Base-by-base conservation (phyloP, 768 basidiomycete species). In the Sarcomyxa edulis region DNA sequence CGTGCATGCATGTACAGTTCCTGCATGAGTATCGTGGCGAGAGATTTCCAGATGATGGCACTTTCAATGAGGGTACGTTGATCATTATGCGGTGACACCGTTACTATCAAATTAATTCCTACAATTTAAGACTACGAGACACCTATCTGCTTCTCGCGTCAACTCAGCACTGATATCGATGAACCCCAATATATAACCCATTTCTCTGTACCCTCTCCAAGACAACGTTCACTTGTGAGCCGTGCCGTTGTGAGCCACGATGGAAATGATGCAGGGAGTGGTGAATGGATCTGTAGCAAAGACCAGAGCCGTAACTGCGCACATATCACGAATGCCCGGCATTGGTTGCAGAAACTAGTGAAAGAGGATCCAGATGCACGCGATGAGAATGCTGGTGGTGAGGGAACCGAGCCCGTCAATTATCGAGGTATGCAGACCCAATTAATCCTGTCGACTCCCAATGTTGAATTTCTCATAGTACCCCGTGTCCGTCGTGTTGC, bases 301-400 rank as follows among this genome's bases (percentile, higher is more conserved):
- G 43, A 47, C 23, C 31, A 19, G 6, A 25, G 30, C 12, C 10
- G 6, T 14, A 30, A 18, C 26, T 47, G 46, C 31, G 38, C 10
- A 7, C 46, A 47, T 29, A 34, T 47, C 18, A 47, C 28, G 10
- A 30, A 9, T 5, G 43, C 43, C 8, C 43, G 38, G n/a, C 43
- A 44, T 23, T 5, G 16, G 4, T 33, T 47, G 14, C 46, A 47
- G 22, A 47, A 35, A 27, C 18, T 44, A 7, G 26, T 44, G 6
- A 15, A 22, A 11, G 21, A 18, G 5, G 37, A 47, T 38, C 37
- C 37, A 7, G 26, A 8, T 34, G 46, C 44, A 4, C 7, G 32
- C 16, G 43, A 44, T 19, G 30, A 39, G 5, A 29, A 8, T n/a
- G n/a, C n/a, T n/a, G n/a, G n/a, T n/a, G n/a, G n/a, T n/a, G n/a